Percentiles rank a stretch among this genome's conserved stretches.
Conservation (phyloP, 169 alveolate genomes). For the Theileria parva region DNA sequence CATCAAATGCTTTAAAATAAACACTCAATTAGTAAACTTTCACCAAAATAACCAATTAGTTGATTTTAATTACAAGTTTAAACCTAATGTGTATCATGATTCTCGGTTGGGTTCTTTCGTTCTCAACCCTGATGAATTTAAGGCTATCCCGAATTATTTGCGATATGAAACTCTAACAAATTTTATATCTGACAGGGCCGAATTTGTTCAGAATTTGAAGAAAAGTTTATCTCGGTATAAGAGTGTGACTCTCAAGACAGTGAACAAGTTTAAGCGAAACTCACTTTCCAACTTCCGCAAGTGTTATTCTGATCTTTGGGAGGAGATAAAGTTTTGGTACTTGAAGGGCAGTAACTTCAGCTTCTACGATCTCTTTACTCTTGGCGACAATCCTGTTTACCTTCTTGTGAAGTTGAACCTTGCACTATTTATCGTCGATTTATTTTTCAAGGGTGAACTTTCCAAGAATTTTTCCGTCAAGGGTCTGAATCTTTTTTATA, state of each 20-base stretch:
- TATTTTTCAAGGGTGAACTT: slow-evolving; percentile 23
- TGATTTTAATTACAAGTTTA: background rate
- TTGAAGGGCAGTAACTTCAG: slow-evolving; percentile 16
- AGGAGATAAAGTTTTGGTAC: slow-evolving; percentile 14
- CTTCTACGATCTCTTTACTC: slow-evolving; percentile 19
- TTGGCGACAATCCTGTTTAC: slow-evolving; percentile 3
- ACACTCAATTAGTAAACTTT: background rate
- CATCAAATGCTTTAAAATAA: background rate
- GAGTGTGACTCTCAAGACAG: background rate
- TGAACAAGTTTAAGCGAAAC: background rate
- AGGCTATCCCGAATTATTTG: slow-evolving; percentile 8
- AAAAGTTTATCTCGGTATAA: background rate
- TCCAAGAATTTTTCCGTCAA: slow-evolving; percentile 1
- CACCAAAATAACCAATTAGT: background rate
- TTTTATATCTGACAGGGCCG: slow-evolving; percentile 8
- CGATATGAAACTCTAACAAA: slow-evolving; percentile 8
- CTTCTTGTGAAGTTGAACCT: slow-evolving; percentile 15
- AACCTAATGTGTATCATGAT: slow-evolving; percentile 7
- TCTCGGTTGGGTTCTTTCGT: background rate
- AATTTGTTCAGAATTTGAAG: slow-evolving; percentile 2
- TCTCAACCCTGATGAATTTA: slow-evolving; percentile 4
- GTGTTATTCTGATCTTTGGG: slow-evolving; percentile 6
- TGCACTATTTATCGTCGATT: slow-evolving; percentile 1
- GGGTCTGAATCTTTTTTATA: slow-evolving; percentile 27
- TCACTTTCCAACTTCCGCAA: slow-evolving; percentile 1